Conservation (phyloP, 805 yeast species). For the Zygotorulaspora sp. region DNA sequence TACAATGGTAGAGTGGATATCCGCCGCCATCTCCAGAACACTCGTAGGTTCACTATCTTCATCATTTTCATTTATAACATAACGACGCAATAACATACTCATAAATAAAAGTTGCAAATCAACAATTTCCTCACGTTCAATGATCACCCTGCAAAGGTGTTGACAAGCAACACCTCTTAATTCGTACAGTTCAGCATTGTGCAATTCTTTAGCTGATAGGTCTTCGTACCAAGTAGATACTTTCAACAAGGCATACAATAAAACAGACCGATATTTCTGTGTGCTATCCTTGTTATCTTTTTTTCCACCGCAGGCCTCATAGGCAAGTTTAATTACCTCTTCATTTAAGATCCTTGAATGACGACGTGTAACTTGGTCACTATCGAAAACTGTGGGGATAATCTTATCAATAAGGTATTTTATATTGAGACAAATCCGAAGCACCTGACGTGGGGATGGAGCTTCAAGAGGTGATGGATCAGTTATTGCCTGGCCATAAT, state of each 20-base stretch:
- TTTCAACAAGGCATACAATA: conserved; percentile 66
- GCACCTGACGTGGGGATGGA: conserved; percentile 63
- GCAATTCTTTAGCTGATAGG: conserved; percentile 54
- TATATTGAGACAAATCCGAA: conserved; percentile 67
- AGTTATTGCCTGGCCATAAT: conserved; percentile 6
- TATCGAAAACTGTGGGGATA: conserved; percentile 60
- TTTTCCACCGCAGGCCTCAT: conserved; percentile 76
- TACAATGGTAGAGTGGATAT: conserved; percentile 71
- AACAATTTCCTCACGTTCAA: conserved; percentile 54
- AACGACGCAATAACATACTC: conserved; percentile 73
- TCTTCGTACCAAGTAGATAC: conserved; percentile 77
- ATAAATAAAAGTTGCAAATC: conserved; percentile 51
- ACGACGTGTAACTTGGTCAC: conserved; percentile 45
- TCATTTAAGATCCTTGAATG: conserved; percentile 58
- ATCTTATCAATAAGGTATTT: conserved; percentile 67
- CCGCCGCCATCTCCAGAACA: conserved; percentile 82
- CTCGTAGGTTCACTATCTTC: conserved; percentile 59
- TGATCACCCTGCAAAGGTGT: conserved; percentile 61
- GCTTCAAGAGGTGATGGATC: conserved; percentile 13
- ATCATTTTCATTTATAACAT: conserved; percentile 58
- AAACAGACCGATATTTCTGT: conserved; percentile 58
- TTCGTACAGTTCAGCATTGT: conserved; percentile 59
- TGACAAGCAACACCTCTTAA: conserved; percentile 69
- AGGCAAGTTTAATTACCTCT: conserved; percentile 54
- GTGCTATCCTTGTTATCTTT: conserved; percentile 52